Conservation (phyloP, 2,329 filamentous ascomycete genomes). For the Huntiella omanensis region DNA sequence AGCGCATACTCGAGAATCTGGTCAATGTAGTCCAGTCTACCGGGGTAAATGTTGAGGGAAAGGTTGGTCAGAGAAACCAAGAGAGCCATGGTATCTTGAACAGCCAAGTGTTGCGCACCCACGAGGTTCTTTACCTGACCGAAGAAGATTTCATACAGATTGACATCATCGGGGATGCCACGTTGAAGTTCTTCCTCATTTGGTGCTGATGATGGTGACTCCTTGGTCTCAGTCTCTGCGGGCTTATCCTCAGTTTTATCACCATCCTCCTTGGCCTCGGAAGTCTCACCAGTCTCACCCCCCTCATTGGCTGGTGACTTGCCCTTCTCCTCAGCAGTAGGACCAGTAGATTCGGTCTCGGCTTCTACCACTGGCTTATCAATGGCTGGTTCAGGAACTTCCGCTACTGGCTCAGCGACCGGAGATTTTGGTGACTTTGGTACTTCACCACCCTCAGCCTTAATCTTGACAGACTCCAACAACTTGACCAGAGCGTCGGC, state of each 20-base stretch:
- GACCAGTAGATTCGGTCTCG: background rate
- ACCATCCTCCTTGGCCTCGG: constrained; percentile 22
- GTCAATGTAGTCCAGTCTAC: constrained; percentile 83
- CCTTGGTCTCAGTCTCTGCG: background rate
- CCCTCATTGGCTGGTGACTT: background rate
- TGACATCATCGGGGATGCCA: constrained; percentile 56
- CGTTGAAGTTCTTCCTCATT: constrained; percentile 8
- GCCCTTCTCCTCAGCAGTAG: background rate
- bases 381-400: background rate
- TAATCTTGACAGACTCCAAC: constrained; percentile 57
- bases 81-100: constrained; percentile 86
- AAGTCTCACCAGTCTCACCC: constrained; percentile 20
- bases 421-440: constrained; percentile 11
- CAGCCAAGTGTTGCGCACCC: constrained; percentile 72
- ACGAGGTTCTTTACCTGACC: constrained; percentile 88
- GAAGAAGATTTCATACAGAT: constrained; percentile 94
- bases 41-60: constrained; percentile 87
- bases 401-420: constrained; percentile 7
- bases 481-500: constrained; percentile 60
- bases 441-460: constrained; percentile 28
- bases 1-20: constrained; percentile 81
- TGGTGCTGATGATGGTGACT: background rate
- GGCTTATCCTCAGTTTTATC: background rate
- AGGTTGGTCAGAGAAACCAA: constrained; percentile 88
- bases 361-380: background rate